Conservation (phyloP, 2,329 filamentous ascomycete genomes). For the Dichotomopilus funicola region DNA sequence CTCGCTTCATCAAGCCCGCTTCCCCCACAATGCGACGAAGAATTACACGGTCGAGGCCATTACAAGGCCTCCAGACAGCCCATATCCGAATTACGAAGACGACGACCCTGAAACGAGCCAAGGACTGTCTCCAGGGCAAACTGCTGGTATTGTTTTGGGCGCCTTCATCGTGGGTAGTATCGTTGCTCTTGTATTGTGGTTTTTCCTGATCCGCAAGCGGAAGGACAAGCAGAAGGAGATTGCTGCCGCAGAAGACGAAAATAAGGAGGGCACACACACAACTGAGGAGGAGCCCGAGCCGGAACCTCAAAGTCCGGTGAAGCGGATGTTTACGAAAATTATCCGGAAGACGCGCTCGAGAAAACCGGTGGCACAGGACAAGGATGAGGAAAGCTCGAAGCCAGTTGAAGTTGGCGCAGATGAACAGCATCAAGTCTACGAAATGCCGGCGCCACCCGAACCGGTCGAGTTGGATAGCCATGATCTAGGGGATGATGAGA, state of each 20-base stretch:
- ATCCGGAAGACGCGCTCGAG: conserved; percentile 31
- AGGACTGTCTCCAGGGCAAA: conserved; percentile 37
- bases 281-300: conserved; percentile 32
- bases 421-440: conserved; percentile 44
- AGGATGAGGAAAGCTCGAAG: conserved; percentile 28
- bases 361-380: conserved; percentile 23
- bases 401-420: conserved; percentile 37
- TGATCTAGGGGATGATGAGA: conserved; percentile 33
- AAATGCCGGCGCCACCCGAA: conserved; percentile 40
- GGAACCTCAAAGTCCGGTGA: conserved; percentile 31
- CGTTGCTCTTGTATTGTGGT: conserved; percentile 26
- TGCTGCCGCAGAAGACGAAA: conserved; percentile 27
- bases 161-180: conserved; percentile 31
- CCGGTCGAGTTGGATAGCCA: conserved; percentile 46
- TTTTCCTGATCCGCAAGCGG: conserved; percentile 27
- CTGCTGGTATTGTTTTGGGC: conserved; percentile 42
- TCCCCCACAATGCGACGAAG: conserved; percentile 38
- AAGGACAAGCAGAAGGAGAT: conserved; percentile 28
- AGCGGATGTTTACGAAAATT: conserved; percentile 40
- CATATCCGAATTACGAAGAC: conserved; percentile 36
- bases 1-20: conserved; percentile 49
- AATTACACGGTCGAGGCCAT: conserved; percentile 39
- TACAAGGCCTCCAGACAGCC: conserved; percentile 38
- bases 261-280: conserved; percentile 31
- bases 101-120: not conserved